Base-by-base conservation (phyloP, 2,329 filamentous ascomycete genomes). In the Erysiphe pisi region DNA sequence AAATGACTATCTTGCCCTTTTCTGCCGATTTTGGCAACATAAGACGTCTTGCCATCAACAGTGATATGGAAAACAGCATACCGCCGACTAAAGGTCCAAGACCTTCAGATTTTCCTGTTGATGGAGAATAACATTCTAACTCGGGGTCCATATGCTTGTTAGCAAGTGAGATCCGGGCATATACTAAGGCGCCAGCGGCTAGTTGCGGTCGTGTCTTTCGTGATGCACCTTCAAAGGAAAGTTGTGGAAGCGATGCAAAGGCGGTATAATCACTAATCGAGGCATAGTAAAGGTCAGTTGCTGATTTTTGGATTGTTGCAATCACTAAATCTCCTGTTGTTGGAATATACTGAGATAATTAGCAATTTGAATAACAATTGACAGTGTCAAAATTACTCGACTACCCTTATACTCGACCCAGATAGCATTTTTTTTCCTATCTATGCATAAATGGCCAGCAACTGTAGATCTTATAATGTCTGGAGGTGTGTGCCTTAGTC, bases 211-310 rank as follows among this genome's bases (percentile, higher is more conserved):
- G 87, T 2, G 93, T 97, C 84, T 98, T 98, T 83, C 94, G 95
- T 68, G 91, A 93, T 25, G 93, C 95, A 79, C 90, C 89, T 83
- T 98, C 94, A 82, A 99, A 99, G n/a, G 93, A 89, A 28, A 98
- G 87, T 79, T 97, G 92, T 0, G 92, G 93, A 0, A 98, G 89
- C 25, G 92, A 85, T 0, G 92, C 93, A 77, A 87, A 84, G 1
- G 86, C 81, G 4, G 87, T 87, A 81, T 89, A 87, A 77, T 89
- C 86, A 43, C 92, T 91, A 76, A 98, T 86, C 80, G 87, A 86
- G 82, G 93, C 93, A 83, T 91, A 90, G 86, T 92, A 97, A 82
- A 88, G 87, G 80, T 98, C 95, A 77, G 86, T 85, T 75, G 89
- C 87, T 77, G 89, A 90, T 82, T 90, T 91, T 81, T 92, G 89